Evolutionary conservation across 83 land plant genomes (phyloP).

Genomic region (Picea abies): DNA sequence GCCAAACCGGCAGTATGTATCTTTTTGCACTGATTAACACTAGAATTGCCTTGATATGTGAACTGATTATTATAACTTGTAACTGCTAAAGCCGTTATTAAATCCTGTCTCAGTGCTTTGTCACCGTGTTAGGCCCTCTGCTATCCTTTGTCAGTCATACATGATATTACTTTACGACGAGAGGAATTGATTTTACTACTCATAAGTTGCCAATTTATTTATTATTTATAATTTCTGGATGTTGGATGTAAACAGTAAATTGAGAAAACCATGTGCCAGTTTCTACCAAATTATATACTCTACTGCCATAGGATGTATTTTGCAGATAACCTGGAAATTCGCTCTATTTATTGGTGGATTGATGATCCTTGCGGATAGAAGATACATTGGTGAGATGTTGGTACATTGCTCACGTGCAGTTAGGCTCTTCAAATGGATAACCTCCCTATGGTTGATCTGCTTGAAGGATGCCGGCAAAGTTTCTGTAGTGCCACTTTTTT

Average conservation of each 20-base stretch:
- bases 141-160: neutral
- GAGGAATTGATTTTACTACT: neutral
- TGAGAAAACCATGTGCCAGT: neutral
- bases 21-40: neutral
- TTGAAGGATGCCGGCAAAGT: too few species aligned
- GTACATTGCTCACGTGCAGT: neutral
- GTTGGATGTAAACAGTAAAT: neutral
- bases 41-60: neutral
- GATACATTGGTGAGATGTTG: neutral
- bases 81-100: neutral
- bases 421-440: too few species aligned
- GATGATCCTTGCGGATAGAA: neutral
- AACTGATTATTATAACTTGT: neutral
- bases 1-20: constrained; percentile 72
- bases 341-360: neutral
- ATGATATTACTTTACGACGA: neutral
- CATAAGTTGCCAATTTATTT: neutral
- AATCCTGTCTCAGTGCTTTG: neutral
- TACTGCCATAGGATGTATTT: neutral
- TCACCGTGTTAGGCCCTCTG: neutral
- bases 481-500: too few species aligned
- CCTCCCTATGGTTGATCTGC: too few species aligned
- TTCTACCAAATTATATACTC: neutral
- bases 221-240: neutral
- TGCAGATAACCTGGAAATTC: neutral